Base-by-base conservation (phyloP, 2,329 filamentous ascomycete genomes). In the Aspergillus floridensis region DNA sequence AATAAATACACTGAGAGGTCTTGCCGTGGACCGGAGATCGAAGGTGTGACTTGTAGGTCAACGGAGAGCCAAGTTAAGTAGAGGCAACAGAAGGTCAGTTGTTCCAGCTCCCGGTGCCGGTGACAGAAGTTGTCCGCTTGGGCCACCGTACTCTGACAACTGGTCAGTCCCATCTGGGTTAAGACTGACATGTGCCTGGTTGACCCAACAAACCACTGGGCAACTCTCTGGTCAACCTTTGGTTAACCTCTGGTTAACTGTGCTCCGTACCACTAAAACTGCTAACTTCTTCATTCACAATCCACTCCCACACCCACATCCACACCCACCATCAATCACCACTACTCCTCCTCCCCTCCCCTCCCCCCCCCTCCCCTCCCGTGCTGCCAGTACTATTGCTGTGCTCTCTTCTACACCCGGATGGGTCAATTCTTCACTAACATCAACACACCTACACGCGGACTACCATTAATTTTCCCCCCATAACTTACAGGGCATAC, bases 161-260 rank as follows among this genome's bases (percentile, higher is more conserved):
- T 49, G 55, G 38, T 44, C 38, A 62, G 59, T 62, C 63, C 63
- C 57, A 64, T 63, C 61, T 59, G 60, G 66, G 63, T 63, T 64
- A 65, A 65, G 65, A 53, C 62, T 65, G 64, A 66, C 65, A 65
- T 63, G 66, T 35, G 66, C 66, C 65, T 68, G 61, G 59, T 62
- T 59, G 53, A 68, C 62, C 65, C 66, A 67, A 70, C 65, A 62
- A 64, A 59, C 64, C 60, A 59, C 63, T 66, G 6, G 26, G 26
- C 7, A 29, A 29, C 26, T 29, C 26, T 29, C 8, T 29, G 26
- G 26, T 29, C 8, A 29, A 52, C 22, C 22, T 29, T 29, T 29
- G 26, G 26, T 29, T 29, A 29, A 52, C 56, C 59, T 26, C 50
- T 21, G 48, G 49, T 49, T 56, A 58, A 53, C 60, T 53, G 21